These are phyloP conservation scores for Phaseolus coccineus DNA, from an alignment of 331 rosid genomes.

Conservation along the genomic window DNA sequence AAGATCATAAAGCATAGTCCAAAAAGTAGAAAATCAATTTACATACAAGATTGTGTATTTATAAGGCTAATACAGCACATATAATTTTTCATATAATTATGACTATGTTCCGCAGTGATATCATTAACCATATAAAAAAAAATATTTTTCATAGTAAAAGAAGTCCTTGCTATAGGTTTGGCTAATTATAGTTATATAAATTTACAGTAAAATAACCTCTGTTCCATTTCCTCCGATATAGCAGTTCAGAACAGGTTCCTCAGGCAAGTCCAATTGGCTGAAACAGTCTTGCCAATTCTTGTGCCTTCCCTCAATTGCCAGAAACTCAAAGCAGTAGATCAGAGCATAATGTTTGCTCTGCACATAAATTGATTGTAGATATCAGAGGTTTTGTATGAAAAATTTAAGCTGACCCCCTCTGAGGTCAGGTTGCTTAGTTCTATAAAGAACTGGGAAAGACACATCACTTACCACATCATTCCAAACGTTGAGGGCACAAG, in stretches of 20 bases:
- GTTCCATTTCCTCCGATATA: constrained; percentile 51
- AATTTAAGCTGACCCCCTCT: not conserved
- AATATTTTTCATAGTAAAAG: not conserved
- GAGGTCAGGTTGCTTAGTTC: not conserved
- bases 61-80: not conserved
- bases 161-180: not conserved
- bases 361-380: constrained; percentile 42
- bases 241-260: constrained; percentile 53
- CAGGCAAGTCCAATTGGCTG: constrained; percentile 55
- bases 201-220: constrained; percentile 39
- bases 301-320: constrained; percentile 61
- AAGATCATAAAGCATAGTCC: not conserved
- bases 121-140: constrained; percentile 3
- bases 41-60: not conserved
- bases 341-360: constrained; percentile 64
- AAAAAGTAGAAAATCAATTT: not conserved
- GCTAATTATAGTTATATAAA: not conserved
- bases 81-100: constrained; percentile 3
- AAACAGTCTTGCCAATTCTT: constrained; percentile 62
- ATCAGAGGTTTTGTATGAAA: not conserved
- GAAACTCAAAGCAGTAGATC: constrained; percentile 68
- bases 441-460: not conserved
- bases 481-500: constrained; percentile 52
- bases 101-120: not conserved
- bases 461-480: constrained; percentile 54